phyloP scores from a whole-genome alignment of 176 grass and related monocot species.

The Saccharum officinarum region DNA sequence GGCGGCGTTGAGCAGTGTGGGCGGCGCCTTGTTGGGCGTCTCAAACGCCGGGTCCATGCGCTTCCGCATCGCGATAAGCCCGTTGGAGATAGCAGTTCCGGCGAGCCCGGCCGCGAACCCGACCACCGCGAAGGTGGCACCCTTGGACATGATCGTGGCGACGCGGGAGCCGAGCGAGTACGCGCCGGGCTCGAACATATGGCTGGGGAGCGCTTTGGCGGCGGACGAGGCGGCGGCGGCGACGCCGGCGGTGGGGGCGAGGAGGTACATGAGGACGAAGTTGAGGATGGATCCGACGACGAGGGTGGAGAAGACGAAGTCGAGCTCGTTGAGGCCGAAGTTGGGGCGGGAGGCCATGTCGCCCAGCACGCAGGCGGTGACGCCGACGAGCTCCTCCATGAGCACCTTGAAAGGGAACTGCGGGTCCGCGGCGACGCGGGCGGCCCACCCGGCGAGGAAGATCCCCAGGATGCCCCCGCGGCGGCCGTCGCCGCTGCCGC shows the following conservation, averaged over 20 bases:
- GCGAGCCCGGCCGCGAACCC: constrained; percentile 73
- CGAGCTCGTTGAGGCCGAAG: constrained; percentile 89
- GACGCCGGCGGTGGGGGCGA: constrained; percentile 64
- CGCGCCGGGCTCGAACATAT: constrained; percentile 77
- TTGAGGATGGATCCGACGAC: constrained; percentile 94
- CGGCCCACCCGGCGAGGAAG: constrained; percentile 73
- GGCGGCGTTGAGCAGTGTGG: constrained; percentile 69
- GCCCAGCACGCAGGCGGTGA: constrained; percentile 70
- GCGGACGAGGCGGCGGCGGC: constrained; percentile 39
- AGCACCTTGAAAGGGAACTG: constrained; percentile 94
- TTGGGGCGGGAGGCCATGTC: constrained; percentile 89
- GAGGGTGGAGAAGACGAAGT: constrained; percentile 91
- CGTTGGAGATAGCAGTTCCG: constrained; percentile 75
- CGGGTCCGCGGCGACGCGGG: constrained; percentile 73
- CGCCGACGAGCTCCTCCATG: constrained; percentile 91
- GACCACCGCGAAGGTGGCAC: constrained; percentile 58
- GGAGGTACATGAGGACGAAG: constrained; percentile 91
- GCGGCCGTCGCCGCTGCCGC: constrained; percentile 13
- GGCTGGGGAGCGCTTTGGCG: constrained; percentile 52
- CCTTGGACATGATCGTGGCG: constrained; percentile 67
- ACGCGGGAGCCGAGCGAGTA: constrained; percentile 68
- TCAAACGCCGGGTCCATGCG: constrained; percentile 75
- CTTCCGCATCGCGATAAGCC: constrained; percentile 66
- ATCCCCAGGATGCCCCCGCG: constrained; percentile 55
- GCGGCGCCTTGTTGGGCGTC: constrained; percentile 78